Conservation (phyloP, 2,329 filamentous ascomycete species). For the Beauveria sp. region DNA sequence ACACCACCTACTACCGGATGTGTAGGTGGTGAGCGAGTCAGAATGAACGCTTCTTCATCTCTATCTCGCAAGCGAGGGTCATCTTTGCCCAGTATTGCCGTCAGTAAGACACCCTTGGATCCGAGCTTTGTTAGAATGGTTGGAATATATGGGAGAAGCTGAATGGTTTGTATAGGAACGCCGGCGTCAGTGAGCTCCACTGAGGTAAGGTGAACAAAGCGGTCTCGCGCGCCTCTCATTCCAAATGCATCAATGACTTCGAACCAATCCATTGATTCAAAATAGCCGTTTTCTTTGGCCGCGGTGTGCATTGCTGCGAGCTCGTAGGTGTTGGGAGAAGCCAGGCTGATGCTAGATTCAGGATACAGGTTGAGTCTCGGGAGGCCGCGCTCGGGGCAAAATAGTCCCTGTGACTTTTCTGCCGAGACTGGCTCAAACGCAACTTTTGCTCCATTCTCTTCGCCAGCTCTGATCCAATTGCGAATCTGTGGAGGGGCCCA, state of each 20-base stretch:
- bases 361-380: slow-evolving; percentile 48
- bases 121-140: slow-evolving; percentile 82
- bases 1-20: slow-evolving; percentile 60
- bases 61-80: slow-evolving; percentile 60
- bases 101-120: slow-evolving; percentile 64
- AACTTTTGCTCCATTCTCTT: slow-evolving; percentile 47
- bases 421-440: slow-evolving; percentile 87
- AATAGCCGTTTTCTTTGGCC: slow-evolving; percentile 57
- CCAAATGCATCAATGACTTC: slow-evolving; percentile 69
- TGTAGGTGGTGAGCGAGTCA: slow-evolving; percentile 52
- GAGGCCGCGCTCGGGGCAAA: slow-evolving; percentile 36
- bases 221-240: slow-evolving; percentile 65
- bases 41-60: slow-evolving; percentile 59
- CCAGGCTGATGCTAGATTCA: slow-evolving; percentile 57
- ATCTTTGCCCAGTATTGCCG: slow-evolving; percentile 57
- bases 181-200: slow-evolving; percentile 65
- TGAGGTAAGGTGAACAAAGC: slow-evolving; percentile 62
- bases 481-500: slow-evolving; percentile 63
- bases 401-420: slow-evolving; percentile 66
- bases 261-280: slow-evolving; percentile 72
- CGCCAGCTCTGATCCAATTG: slow-evolving; percentile 58
- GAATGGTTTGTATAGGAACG: slow-evolving; percentile 73
- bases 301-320: slow-evolving; percentile 68
- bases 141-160: slow-evolving; percentile 82
- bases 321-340: slow-evolving; percentile 79